A percentile compares a stretch with the other conserved stretches of the same genome.
phyloP scores from a whole-genome alignment of 31 red algal species.

The Porphyra umbilicalis region DNA sequence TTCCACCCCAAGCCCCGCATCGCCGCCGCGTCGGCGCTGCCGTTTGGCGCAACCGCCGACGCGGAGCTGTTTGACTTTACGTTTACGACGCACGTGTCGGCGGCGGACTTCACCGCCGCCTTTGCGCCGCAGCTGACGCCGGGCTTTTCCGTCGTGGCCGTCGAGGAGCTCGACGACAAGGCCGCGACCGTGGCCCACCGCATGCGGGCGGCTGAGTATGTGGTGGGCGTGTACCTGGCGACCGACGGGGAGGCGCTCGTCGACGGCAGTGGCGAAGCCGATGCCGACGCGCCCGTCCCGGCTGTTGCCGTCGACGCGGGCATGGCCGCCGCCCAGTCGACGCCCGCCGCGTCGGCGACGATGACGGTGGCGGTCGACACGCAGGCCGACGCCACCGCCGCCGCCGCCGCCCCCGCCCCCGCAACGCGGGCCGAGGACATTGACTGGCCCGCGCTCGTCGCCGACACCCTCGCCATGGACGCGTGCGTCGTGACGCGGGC shows the following conservation, averaged over 20 bases:
- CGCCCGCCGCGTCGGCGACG: background rate
- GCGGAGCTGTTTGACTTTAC: constrained; percentile 61
- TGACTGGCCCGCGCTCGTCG: background rate
- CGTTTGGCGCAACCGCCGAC: constrained; percentile 48
- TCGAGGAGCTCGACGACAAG: constrained; percentile 13
- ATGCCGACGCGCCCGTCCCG: constrained; percentile 9
- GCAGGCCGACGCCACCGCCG: background rate
- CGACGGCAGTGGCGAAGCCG: background rate
- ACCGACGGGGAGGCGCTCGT: no score
- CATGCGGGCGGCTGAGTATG: constrained; percentile 32
- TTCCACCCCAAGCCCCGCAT: constrained; percentile 53
- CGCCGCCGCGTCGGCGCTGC: constrained; percentile 32
- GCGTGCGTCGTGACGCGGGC: background rate
- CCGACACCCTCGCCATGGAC: background rate
- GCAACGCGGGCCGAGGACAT: background rate
- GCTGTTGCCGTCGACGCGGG: background rate
- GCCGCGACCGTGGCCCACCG: constrained; percentile 7
- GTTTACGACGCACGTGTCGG: constrained; percentile 18
- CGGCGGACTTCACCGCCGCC: constrained; percentile 11
- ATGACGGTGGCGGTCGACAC: background rate
- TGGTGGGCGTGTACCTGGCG: constrained; percentile 20
- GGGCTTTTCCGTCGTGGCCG: constrained; percentile 20
- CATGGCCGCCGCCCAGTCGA: background rate
- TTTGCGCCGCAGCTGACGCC: constrained; percentile 37
- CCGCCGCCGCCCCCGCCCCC: background rate